Percentiles rank a stretch among this genome's conserved stretches.
phyloP scores from a whole-genome alignment of 2,329 filamentous ascomycete genomes.

The Leptographium wingfieldii region DNA sequence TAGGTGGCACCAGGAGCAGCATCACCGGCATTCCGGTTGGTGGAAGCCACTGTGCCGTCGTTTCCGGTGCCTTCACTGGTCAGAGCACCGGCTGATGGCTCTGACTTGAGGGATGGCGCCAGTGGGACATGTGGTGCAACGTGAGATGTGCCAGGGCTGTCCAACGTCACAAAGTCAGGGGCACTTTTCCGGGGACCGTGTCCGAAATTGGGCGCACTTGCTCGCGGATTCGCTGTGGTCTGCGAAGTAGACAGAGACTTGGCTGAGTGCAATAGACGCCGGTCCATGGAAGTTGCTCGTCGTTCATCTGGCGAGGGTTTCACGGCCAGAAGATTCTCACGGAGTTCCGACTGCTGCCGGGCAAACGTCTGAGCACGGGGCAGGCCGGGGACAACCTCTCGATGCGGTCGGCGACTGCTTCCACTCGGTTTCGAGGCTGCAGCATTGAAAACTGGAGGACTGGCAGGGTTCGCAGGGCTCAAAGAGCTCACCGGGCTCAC shows the following conservation, averaged over 20 bases:
- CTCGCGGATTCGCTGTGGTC: slow-evolving; percentile 26
- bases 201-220: slow-evolving; percentile 8
- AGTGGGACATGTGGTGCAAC: slow-evolving; percentile 12
- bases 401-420: slow-evolving; percentile 28
- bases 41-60: neutral
- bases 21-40: neutral
- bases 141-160: neutral
- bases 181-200: slow-evolving; percentile 27
- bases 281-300: slow-evolving; percentile 56
- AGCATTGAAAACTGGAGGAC: neutral
- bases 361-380: slow-evolving; percentile 69
- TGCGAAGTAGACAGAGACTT: slow-evolving; percentile 23
- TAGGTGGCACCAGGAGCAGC: neutral
- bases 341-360: slow-evolving; percentile 68
- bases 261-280: slow-evolving; percentile 22
- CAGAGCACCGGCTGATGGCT: neutral
- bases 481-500: no score
- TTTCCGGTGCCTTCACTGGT: neutral
- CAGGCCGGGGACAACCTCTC: slow-evolving; percentile 64
- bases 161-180: slow-evolving; percentile 26
- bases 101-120: slow-evolving; percentile 6
- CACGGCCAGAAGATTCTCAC: slow-evolving; percentile 58
- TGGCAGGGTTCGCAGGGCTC: no score
- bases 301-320: slow-evolving; percentile 53
- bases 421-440: neutral